phyloP scores from a whole-genome alignment of 306 rosid species.

The Adenanthera pavonina region DNA sequence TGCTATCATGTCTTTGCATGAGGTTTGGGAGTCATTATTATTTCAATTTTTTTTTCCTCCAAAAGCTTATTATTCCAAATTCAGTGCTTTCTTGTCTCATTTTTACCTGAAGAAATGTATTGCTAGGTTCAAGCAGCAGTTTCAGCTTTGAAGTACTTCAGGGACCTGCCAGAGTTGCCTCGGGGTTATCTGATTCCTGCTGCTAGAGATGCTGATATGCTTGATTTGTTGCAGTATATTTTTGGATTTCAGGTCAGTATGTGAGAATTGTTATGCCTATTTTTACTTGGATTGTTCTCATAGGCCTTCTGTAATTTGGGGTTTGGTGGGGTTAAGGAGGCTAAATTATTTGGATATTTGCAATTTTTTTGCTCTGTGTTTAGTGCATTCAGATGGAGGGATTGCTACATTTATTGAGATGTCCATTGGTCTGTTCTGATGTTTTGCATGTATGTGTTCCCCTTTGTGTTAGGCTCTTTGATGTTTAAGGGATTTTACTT shows the following conservation, averaged over 20 bases:
- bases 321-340: background rate
- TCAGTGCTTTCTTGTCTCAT: conserved; percentile 22
- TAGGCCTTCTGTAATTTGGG: background rate
- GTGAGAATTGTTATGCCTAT: conserved; percentile 13
- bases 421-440: background rate
- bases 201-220: conserved; percentile 68
- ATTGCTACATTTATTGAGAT: background rate
- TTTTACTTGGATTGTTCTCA: conserved; percentile 28
- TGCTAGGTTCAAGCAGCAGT: conserved; percentile 88
- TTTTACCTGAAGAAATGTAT: conserved; percentile 33
- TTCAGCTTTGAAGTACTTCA: conserved; percentile 67
- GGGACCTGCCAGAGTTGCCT: conserved; percentile 81
- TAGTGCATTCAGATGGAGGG: background rate
- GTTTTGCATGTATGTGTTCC: background rate
- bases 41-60: no score
- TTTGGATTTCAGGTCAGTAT: conserved; percentile 92
- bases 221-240: conserved; percentile 81
- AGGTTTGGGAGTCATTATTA: conserved; percentile 56
- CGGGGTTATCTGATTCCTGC: conserved; percentile 56
- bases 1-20: conserved; percentile 62
- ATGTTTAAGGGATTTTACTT: background rate
- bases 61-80: background rate
- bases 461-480: background rate
- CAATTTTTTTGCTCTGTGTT: background rate
- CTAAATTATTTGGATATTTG: background rate